Conservation (phyloP, 345 rosid genomes). For the Gossypium sturtianum region DNA sequence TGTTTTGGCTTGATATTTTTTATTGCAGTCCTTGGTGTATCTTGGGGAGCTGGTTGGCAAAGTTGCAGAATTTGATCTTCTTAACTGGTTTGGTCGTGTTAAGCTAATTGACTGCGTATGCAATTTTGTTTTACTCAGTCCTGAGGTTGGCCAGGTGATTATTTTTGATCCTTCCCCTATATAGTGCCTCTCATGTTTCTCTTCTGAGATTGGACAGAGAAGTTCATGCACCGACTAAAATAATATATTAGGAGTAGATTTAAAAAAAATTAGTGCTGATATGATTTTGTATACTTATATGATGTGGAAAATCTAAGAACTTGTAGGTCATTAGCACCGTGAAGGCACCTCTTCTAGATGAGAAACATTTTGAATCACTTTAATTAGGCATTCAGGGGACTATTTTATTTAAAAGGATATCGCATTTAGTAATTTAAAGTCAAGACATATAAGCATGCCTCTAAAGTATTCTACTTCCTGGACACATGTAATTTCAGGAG, state of each 20-base stretch:
- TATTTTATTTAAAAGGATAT: neutral
- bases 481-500: neutral
- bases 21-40: constrained; percentile 48
- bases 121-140: constrained; percentile 57
- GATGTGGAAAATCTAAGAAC: neutral
- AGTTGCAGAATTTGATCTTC: constrained; percentile 68
- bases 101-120: constrained; percentile 71
- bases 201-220: neutral
- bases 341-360: neutral
- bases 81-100: constrained; percentile 83
- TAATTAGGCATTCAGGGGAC: neutral
- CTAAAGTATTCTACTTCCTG: constrained; percentile 6
- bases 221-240: neutral
- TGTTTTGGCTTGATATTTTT: constrained; percentile 3
- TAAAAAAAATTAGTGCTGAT: neutral
- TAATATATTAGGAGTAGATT: neutral
- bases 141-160: constrained; percentile 80
- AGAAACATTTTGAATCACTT: constrained; percentile 5
- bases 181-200: neutral
- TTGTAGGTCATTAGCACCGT: neutral
- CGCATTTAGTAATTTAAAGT: neutral
- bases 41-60: constrained; percentile 59
- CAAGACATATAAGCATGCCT: neutral
- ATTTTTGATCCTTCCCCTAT: neutral
- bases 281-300: neutral